Evolutionary conservation across 345 rosid species (phyloP).

Genomic region (Barbarea vulgaris): DNA sequence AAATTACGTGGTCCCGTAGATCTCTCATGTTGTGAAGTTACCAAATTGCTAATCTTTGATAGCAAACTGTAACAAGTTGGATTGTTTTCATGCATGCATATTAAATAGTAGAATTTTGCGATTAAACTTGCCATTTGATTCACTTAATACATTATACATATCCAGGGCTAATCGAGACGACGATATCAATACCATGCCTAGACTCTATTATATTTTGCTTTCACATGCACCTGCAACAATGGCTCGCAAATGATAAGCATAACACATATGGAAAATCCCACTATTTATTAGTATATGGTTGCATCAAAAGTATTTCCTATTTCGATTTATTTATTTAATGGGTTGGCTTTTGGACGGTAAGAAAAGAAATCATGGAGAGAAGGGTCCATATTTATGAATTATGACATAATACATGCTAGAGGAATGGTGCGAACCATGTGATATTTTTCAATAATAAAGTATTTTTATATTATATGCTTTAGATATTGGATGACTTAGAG

Average conservation of each 20-base stretch:
- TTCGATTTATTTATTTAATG: neutral
- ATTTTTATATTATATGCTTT: neutral
- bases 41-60: no score
- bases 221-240: neutral
- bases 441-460: constrained; percentile 2
- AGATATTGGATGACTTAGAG: constrained; percentile 21
- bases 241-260: constrained; percentile 1
- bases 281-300: neutral
- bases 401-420: constrained; percentile 32
- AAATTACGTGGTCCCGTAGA: no score
- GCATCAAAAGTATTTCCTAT: neutral
- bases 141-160: neutral
- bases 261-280: neutral
- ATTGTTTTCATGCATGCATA: neutral
- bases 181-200: neutral
- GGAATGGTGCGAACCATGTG: constrained; percentile 45
- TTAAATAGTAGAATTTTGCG: neutral
- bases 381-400: constrained; percentile 37
- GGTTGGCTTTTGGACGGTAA: constrained; percentile 35
- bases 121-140: neutral
- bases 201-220: neutral
- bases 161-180: no score
- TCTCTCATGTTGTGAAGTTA: no score
- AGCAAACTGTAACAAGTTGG: neutral
- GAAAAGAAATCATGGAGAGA: constrained; percentile 34